These are phyloP conservation scores for Coemansia sp. DNA, from an alignment of 192 early-diverging fungal species.

Conservation along the genomic window DNA sequence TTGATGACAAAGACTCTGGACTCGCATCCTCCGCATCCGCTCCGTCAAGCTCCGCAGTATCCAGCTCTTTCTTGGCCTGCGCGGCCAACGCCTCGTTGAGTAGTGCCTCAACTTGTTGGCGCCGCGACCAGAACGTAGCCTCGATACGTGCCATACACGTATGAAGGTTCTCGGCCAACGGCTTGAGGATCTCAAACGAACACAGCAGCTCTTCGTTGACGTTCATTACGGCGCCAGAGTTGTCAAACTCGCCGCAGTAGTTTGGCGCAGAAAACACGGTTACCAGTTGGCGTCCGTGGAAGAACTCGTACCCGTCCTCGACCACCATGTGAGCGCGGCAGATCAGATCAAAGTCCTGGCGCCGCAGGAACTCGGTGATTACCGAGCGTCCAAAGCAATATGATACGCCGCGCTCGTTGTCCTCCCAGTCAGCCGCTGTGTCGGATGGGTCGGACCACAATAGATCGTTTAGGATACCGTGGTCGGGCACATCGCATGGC, in stretches of 20 bases:
- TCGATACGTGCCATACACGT: constrained; percentile 51
- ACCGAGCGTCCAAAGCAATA: constrained; percentile 89
- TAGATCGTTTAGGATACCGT: constrained; percentile 86
- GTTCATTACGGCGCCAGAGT: constrained; percentile 86
- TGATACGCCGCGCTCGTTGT: constrained; percentile 94
- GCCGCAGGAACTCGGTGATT: constrained; percentile 78
- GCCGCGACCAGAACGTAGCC: constrained; percentile 45
- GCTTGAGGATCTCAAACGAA: constrained; percentile 81
- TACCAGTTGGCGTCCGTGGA: constrained; percentile 83
- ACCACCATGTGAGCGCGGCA: constrained; percentile 95
- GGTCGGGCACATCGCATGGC: constrained; percentile 89
- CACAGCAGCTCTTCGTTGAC: constrained; percentile 90
- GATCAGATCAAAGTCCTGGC: constrained; percentile 89
- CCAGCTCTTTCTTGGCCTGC: constrained; percentile 32
- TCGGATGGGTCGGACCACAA: constrained; percentile 94
- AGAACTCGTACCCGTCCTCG: constrained; percentile 98
- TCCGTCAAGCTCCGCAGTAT: neutral
- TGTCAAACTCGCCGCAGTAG: constrained; percentile 97
- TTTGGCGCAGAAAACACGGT: constrained; percentile 96
- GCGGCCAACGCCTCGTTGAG: constrained; percentile 42
- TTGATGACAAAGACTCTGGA: neutral
- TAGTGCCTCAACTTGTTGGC: constrained; percentile 50
- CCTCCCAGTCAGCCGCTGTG: constrained; percentile 74
- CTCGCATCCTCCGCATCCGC: neutral
- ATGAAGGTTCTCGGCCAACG: constrained; percentile 49